Percentiles rank a stretch among this genome's conserved stretches.
phyloP scores from a whole-genome alignment of 306 rosid genomes.

The Quercus wislizeni region DNA sequence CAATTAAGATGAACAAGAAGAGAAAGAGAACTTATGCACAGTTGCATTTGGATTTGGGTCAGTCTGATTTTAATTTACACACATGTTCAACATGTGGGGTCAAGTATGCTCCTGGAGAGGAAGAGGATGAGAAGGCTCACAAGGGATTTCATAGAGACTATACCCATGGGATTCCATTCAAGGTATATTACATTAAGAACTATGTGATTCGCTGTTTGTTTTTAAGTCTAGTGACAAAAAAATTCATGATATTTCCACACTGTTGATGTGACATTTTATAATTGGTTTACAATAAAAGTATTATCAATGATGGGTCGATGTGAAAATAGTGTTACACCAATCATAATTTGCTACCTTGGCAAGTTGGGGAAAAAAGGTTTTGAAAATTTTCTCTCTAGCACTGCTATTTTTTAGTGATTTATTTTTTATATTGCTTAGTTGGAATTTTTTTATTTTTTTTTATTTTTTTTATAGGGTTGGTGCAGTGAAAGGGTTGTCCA shows the following conservation, averaged over 20 bases:
- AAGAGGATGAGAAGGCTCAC: conserved; percentile 66
- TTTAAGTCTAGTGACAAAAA: too few relatives aligned
- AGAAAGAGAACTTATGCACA: conserved; percentile 75
- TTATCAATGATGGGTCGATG: too few relatives aligned
- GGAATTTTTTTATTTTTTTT: background rate
- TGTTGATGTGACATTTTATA: too few relatives aligned
- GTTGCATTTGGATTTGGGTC: conserved; percentile 74
- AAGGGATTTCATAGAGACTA: conserved; percentile 59
- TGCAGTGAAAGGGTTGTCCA: conserved; percentile 45
- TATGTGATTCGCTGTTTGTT: too few relatives aligned
- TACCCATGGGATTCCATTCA: conserved; percentile 65
- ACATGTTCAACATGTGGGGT: conserved; percentile 59
- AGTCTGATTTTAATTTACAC: conserved; percentile 65
- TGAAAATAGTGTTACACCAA: too few relatives aligned
- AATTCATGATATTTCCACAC: too few relatives aligned
- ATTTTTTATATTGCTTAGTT: background rate
- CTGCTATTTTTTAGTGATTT: background rate
- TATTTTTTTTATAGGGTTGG: conserved; percentile 53
- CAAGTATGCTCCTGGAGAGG: conserved; percentile 63
- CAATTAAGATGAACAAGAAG: conserved; percentile 53
- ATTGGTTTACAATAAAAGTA: too few relatives aligned
- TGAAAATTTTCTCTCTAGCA: too few relatives aligned
- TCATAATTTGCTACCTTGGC: too few relatives aligned
- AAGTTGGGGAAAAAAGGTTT: too few relatives aligned
- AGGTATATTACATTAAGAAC: conserved; percentile 26